Base-by-base conservation (phyloP, 116 monocot genomes). In the Papilionanthe hybrid region DNA sequence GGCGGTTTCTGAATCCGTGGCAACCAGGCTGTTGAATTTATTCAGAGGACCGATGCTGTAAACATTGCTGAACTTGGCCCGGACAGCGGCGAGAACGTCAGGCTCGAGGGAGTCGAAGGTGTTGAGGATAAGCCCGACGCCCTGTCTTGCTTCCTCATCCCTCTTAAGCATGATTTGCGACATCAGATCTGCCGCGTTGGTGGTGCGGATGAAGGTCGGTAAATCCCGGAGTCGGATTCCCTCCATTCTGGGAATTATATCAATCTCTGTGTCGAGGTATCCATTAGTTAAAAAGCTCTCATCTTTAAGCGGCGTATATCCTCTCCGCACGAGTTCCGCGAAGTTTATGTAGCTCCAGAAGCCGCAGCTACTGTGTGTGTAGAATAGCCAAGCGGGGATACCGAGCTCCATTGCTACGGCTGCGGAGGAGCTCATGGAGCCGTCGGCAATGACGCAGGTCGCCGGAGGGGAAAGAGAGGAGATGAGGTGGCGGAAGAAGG, bases 221-320 rank as follows among this genome's bases (percentile, higher is more conserved):
- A 69, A 13, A 32, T 69, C 69, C 23, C 32, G 27, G 30, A 69
- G 69, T 30, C 30, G 11, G 30, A 69, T 69, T 28, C 69, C 69
- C n/a, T 69, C 69, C 69, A 69, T 28, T 13, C 69, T 32, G 15
- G 69, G 30, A 37, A 69, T 69, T 6, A 10, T 1, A 1, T 69
- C 69, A 4, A 37, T 32, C 32, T 28, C 11, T 10, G 28, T 69
- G 69, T 69, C 32, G 32, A 28, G 69, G 32, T 69, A 28, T 4
- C 32, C 69, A 11, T 69, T 69, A 22, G 17, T 69, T 22, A 37
- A 37, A 28, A 17, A 68, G 68, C 13, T 12, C 17, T 37, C 69
- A 80, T 80, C 74, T 84, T 84, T 80, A 18, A 84, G 77, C 0
- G 84, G 81, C 15, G 60, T 19, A 17, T 43, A 18, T 22, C 84